Conservation (phyloP, 2,329 filamentous ascomycete species). For the Juglanconis sp. region DNA sequence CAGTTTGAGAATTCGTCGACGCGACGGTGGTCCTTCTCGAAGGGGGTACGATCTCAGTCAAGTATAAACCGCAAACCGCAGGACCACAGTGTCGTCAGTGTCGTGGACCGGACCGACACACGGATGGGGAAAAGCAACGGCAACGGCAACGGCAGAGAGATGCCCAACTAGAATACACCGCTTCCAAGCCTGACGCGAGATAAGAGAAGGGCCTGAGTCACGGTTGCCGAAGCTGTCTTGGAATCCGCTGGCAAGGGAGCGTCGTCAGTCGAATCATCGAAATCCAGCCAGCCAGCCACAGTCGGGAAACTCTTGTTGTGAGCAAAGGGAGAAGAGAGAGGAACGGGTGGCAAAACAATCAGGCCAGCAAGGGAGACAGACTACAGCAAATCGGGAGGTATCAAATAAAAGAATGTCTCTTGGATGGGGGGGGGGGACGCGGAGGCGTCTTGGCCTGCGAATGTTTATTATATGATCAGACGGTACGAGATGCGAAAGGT, state of each 20-base stretch:
- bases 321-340: background rate
- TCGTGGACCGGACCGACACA: background rate
- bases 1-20: background rate
- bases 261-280: background rate
- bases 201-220: background rate
- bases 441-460: background rate
- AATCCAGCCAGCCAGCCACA: background rate
- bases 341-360: too few species aligned
- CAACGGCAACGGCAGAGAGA: background rate
- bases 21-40: background rate
- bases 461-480: background rate
- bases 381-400: background rate
- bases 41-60: constrained; percentile 6
- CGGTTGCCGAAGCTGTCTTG: background rate
- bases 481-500: background rate
- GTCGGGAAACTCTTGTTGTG: background rate
- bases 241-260: constrained; percentile 1
- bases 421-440: background rate
- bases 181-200: background rate
- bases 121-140: background rate
- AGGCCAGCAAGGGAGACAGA: background rate
- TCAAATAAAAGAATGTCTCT: background rate
- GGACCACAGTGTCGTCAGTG: background rate
- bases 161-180: background rate
- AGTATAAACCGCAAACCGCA: constrained; percentile 2